Conservation (phyloP, 345 rosid genomes). For the Noccaea bulbosa region DNA sequence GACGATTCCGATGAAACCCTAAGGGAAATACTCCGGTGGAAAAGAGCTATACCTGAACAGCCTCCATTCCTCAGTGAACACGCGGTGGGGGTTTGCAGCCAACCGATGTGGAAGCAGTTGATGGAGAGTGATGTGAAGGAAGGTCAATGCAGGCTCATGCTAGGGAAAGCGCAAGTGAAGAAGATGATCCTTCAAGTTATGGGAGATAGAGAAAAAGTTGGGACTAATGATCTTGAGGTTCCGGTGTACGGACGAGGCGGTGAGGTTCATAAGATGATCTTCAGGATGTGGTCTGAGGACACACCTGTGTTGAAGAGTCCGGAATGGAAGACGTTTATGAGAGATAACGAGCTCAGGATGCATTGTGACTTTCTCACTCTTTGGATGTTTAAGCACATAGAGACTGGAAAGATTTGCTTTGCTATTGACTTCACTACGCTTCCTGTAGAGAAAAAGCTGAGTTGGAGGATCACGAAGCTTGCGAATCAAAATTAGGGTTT, state of each 20-base stretch:
- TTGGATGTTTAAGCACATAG: slow-evolving; percentile 28
- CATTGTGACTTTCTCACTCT: slow-evolving; percentile 17
- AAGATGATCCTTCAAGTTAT: background rate
- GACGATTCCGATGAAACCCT: slow-evolving; percentile 5
- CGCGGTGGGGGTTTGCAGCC: background rate
- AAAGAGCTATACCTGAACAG: background rate
- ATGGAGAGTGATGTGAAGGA: background rate
- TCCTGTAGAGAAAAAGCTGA: background rate
- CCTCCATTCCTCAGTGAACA: background rate
- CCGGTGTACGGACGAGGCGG: slow-evolving; percentile 13
- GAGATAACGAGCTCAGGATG: background rate
- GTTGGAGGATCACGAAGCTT: background rate
- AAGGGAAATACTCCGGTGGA: background rate
- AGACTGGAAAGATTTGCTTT: slow-evolving; percentile 3
- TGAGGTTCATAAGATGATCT: background rate
- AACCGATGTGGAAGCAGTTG: slow-evolving; percentile 14
- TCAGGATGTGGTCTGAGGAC: slow-evolving; percentile 7
- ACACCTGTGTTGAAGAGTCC: background rate
- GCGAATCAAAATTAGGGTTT: background rate
- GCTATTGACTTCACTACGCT: slow-evolving; percentile 7
- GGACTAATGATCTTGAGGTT: background rate
- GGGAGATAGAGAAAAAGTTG: background rate
- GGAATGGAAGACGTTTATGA: background rate
- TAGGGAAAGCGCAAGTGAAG: background rate
- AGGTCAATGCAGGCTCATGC: slow-evolving; percentile 1